These are phyloP conservation scores for Austroboletus novae-zelandiae DNA, from an alignment of 1,284 basidiomycete genomes.

Conservation along the genomic window DNA sequence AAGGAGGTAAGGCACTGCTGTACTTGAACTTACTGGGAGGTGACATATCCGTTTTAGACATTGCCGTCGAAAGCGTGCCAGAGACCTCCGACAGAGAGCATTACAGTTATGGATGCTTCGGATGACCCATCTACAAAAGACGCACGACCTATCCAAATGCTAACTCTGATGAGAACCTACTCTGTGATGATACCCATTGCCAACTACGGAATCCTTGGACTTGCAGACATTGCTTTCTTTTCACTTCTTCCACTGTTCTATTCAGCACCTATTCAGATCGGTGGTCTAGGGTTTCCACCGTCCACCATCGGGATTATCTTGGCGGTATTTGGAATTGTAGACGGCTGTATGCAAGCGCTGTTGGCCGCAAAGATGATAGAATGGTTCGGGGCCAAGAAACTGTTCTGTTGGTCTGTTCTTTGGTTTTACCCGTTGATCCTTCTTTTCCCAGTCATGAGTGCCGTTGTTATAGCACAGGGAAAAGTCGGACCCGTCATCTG, in stretches of 20 bases:
- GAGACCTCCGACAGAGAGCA: neutral
- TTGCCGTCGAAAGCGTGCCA: constrained; percentile 15
- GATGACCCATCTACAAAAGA: constrained; percentile 1
- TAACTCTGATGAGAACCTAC: no score
- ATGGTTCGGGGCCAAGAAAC: constrained; percentile 26
- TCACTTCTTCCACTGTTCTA: constrained; percentile 68
- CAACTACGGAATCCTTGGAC: constrained; percentile 59
- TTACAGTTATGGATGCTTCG: neutral
- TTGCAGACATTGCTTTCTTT: constrained; percentile 64
- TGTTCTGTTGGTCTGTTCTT: constrained; percentile 52
- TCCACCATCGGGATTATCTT: constrained; percentile 57
- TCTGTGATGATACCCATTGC: no score
- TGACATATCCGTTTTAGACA: constrained; percentile 12
- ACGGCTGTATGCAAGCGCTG: constrained; percentile 58
- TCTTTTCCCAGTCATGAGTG: constrained; percentile 59
- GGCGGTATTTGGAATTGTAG: constrained; percentile 53
- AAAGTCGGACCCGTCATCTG: constrained; percentile 6
- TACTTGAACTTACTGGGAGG: neutral
- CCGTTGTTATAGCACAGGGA: constrained; percentile 16
- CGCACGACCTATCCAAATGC: constrained; percentile 1
- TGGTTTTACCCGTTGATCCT: constrained; percentile 50
- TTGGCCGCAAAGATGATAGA: constrained; percentile 50
- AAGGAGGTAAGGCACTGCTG: constrained; percentile 46
- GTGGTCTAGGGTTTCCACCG: constrained; percentile 66
- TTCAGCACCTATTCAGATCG: constrained; percentile 60